phyloP scores from a whole-genome alignment of 192 early-diverging fungal genomes.

The Gonapodya sp. region DNA sequence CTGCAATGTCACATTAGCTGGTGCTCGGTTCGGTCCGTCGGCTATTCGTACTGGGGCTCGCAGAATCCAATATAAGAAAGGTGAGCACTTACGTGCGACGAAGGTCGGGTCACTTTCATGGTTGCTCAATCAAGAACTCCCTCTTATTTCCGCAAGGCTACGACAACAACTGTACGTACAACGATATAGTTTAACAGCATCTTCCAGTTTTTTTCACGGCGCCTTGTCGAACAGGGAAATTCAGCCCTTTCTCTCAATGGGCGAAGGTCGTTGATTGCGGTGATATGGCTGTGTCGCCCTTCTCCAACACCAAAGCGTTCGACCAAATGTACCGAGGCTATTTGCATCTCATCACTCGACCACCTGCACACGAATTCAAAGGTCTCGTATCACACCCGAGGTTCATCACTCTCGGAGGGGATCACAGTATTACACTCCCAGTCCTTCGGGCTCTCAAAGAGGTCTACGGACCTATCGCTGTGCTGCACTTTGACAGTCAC shows the following conservation, averaged over 20 bases:
- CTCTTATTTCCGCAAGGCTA: no score
- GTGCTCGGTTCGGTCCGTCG: not conserved
- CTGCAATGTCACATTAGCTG: not conserved
- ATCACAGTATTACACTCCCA: not conserved
- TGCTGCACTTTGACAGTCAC: constrained; percentile 8
- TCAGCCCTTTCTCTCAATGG: not conserved
- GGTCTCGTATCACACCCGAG: not conserved
- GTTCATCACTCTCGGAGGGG: not conserved
- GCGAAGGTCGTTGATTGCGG: not conserved
- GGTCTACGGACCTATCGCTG: constrained; percentile 2
- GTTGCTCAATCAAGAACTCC: no score
- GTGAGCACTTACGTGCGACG: no score
- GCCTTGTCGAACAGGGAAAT: no score
- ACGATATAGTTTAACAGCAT: no score
- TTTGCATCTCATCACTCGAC: not conserved
- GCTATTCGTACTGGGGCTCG: not conserved
- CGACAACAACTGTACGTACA: not conserved
- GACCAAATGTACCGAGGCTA: constrained; percentile 7
- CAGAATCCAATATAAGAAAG: not conserved
- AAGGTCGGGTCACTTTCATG: no score
- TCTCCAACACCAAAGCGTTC: not conserved
- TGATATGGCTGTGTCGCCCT: not conserved
- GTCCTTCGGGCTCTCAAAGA: not conserved
- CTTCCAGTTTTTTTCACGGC: no score
- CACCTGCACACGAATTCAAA: not conserved